Base-by-base conservation (phyloP, 441 rosid species). In the Mallotus repandus region DNA sequence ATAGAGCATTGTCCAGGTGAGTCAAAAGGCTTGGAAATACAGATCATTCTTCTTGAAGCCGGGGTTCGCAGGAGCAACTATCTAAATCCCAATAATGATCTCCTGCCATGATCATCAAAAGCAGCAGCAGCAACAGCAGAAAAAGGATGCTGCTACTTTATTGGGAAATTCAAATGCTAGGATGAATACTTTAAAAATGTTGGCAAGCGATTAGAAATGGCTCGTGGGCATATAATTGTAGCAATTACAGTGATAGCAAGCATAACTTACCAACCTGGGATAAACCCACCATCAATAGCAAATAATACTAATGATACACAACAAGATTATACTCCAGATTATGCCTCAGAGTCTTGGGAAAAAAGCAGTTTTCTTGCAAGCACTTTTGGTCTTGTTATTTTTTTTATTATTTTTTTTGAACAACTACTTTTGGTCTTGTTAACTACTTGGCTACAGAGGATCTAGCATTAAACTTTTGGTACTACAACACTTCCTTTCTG, bases 1-100 rank as follows among this genome's bases (percentile, higher is more conserved):
- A 2, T 19, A 55, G 59, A 55, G 22, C 59, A 55, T 14, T 2
- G 59, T n/a, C 59, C 59, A 19, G 6, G 25, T 9, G 59, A 55
- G n/a, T 55, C 84, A 0, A 82, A 82, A 60, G 81, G 38, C 63
- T 0, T 54, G 58, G 58, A 54, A 18, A 16, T 54, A 18, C 2
- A 54, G 58, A 54, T 54, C 21, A 18, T 54, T n/a, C 58, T 54
- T 16, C 58, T 54, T n/a, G 58, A 54, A 54, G 58, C 58, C 18
- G 58, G 58, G 18, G 58, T 54, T 54, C 58, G 18, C 19, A 54
- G 58, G 22, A 54, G 18, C 10, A 54, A 3, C 29, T 25, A 25
- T 2, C 29, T 2, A 25, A 54, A 9, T 8, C 9, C 22, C 29
- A 25, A 1, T 21, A 54, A 5, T 54, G 1, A 15, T 54, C 19